A percentile compares a stretch with the other conserved stretches of the same genome.
Evolutionary conservation across 805 yeast genomes (phyloP).

Genomic region (Metschnikowia bowlesiae): DNA sequence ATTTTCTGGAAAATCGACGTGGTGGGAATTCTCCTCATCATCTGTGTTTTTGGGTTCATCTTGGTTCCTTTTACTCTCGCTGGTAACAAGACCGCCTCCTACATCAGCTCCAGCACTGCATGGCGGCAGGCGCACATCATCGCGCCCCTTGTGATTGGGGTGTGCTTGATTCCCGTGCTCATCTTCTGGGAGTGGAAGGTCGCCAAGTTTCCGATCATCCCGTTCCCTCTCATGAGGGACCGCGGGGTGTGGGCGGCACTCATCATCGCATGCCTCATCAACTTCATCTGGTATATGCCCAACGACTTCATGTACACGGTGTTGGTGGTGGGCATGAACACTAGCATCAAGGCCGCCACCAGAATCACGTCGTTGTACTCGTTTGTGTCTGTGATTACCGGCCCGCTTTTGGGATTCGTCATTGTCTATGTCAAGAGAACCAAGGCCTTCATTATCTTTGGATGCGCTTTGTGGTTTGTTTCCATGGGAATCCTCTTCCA

Average conservation of each 20-base stretch:
- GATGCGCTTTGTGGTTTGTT: conserved; percentile 53
- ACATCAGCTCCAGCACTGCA: conserved; percentile 23
- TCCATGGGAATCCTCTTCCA: conserved; percentile 57
- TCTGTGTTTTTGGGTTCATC: conserved; percentile 57
- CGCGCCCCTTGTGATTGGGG: conserved; percentile 68
- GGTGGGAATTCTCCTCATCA: conserved; percentile 54
- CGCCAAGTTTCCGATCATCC: conserved; percentile 61
- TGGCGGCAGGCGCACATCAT: conserved; percentile 64
- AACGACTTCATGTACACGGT: conserved; percentile 66
- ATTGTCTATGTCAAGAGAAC: conserved; percentile 44
- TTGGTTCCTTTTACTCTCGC: conserved; percentile 74
- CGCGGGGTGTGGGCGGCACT: conserved; percentile 75
- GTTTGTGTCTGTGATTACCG: conserved; percentile 59
- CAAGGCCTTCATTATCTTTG: conserved; percentile 58
- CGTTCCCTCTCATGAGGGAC: conserved; percentile 54
- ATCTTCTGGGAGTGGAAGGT: conserved; percentile 53
- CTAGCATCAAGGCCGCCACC: conserved; percentile 58
- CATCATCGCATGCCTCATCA: conserved; percentile 51
- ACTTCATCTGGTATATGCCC: conserved; percentile 65
- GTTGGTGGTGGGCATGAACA: conserved; percentile 57
- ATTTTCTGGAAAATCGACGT: conserved; percentile 63
- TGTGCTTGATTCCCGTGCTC: conserved; percentile 55
- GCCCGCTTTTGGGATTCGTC: conserved; percentile 54
- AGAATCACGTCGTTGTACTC: conserved; percentile 60
- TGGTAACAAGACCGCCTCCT: conserved; percentile 32